Conservation (phyloP, 306 rosid genomes). For the Rubus parviflorus region DNA sequence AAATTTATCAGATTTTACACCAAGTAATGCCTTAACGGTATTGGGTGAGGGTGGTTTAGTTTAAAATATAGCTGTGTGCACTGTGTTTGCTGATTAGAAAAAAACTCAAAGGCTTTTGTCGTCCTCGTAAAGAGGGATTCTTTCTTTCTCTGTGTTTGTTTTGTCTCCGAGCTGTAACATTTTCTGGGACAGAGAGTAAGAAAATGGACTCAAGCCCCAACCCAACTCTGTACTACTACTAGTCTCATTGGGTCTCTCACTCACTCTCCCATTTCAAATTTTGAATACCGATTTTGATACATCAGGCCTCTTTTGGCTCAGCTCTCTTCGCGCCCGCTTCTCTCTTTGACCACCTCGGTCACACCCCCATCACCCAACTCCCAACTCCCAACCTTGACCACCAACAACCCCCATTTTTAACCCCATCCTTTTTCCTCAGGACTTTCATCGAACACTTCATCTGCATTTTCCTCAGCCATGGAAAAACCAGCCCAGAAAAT, state of each 20-base stretch:
- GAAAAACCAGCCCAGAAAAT: conserved; percentile 21
- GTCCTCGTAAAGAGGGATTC: conserved; percentile 44
- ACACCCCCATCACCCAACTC: conserved; percentile 21
- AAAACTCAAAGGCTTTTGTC: conserved; percentile 39
- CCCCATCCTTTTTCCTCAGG: neutral
- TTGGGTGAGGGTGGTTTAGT: conserved; percentile 17
- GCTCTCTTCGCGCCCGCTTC: conserved; percentile 39
- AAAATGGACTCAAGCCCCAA: conserved; percentile 42
- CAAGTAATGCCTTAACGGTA: conserved; percentile 21
- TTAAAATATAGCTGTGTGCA: neutral
- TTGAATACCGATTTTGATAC: conserved; percentile 37
- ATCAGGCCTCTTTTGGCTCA: conserved; percentile 27
- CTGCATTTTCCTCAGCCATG: conserved; percentile 29
- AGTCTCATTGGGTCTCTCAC: conserved; percentile 39
- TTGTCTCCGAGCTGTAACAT: conserved; percentile 53
- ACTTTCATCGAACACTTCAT: conserved; percentile 21
- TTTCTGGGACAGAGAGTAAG: conserved; percentile 40
- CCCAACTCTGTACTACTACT: neutral
- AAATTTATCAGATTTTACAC: conserved; percentile 20
- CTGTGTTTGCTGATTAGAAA: conserved; percentile 28
- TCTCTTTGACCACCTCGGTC: conserved; percentile 65
- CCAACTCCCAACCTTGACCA: conserved; percentile 32
- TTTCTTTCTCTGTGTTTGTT: conserved; percentile 30
- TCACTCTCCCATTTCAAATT: conserved; percentile 40
- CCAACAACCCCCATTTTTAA: conserved; percentile 1